These are phyloP conservation scores for Bipolaris zeicola DNA, from an alignment of 2,329 filamentous ascomycete genomes.

Conservation along the genomic window DNA sequence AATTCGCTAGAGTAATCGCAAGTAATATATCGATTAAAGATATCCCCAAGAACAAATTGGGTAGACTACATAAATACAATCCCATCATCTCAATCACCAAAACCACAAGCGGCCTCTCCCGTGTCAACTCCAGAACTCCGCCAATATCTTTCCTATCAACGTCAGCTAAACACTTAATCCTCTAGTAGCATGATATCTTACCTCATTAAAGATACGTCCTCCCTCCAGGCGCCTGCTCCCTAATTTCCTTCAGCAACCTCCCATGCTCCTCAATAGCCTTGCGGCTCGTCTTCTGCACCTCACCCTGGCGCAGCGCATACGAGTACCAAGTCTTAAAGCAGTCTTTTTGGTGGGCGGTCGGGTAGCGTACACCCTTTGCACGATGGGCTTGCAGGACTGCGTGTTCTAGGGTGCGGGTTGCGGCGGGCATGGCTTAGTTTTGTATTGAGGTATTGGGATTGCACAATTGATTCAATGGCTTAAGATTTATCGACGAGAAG, in stretches of 20 bases:
- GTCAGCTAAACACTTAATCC: background rate
- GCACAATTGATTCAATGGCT: background rate
- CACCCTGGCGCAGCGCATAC: constrained; percentile 37
- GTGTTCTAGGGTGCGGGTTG: constrained; percentile 38
- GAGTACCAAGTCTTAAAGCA: constrained; percentile 48
- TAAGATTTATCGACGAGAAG: background rate
- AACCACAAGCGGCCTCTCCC: background rate
- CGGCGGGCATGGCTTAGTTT: constrained; percentile 31
- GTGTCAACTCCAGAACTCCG: background rate
- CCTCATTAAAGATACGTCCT: constrained; percentile 38
- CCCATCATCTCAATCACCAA: background rate
- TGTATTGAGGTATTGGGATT: background rate
- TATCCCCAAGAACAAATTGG: background rate
- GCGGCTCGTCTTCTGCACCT: constrained; percentile 24
- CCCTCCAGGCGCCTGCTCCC: constrained; percentile 34
- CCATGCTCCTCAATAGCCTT: constrained; percentile 32
- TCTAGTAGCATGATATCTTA: background rate
- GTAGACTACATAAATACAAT: background rate
- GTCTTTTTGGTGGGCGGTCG: constrained; percentile 38
- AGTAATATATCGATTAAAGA: background rate
- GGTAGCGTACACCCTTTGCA: constrained; percentile 44
- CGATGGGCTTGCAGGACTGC: constrained; percentile 44
- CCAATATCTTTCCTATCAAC: background rate
- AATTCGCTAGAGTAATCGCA: no score
- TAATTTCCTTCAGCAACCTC: constrained; percentile 29